A percentile compares a stretch with the other conserved stretches of the same genome.
Evolutionary conservation across 306 rosid species (phyloP).

Genomic region (Fagus crenata): DNA sequence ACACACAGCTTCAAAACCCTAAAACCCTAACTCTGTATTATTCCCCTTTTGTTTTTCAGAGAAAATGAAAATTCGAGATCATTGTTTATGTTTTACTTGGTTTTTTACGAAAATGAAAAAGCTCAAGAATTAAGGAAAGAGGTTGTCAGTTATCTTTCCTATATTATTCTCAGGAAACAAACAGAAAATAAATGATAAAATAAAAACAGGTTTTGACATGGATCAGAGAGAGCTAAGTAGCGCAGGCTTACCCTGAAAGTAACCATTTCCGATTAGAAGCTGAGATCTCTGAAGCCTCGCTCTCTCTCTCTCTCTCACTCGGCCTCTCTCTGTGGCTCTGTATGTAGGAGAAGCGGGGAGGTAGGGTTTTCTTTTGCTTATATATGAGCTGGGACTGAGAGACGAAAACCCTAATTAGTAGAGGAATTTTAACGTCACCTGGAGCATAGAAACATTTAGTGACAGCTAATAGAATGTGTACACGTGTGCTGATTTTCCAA

Average conservation of each 20-base stretch:
- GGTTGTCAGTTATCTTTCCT: not conserved
- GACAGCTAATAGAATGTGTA: not conserved
- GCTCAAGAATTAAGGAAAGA: not conserved
- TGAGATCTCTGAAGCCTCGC: conserved; percentile 3
- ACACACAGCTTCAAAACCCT: not conserved
- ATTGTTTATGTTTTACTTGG: not conserved
- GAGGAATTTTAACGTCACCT: not conserved
- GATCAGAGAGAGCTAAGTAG: conserved; percentile 1
- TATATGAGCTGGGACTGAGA: conserved; percentile 21
- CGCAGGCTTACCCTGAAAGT: conserved; percentile 49
- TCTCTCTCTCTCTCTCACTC: conserved; percentile 1
- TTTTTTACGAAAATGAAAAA: not conserved
- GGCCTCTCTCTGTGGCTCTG: not conserved
- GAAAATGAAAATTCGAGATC: not conserved
- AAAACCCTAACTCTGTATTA: not conserved
- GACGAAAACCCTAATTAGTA: conserved; percentile 35
- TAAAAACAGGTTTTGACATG: not conserved
- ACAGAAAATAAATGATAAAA: not conserved
- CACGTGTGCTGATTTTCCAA: not conserved
- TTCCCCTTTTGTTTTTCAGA: too few species aligned
- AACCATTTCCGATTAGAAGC: conserved; percentile 49
- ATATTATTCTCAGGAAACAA: not conserved
- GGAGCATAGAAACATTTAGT: not conserved
- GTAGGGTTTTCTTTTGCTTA: conserved; percentile 35
- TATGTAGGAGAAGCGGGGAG: not conserved